Base-by-base conservation (phyloP, 352 stramenopile genomes). In the Pilasporangium apinafurcum region DNA sequence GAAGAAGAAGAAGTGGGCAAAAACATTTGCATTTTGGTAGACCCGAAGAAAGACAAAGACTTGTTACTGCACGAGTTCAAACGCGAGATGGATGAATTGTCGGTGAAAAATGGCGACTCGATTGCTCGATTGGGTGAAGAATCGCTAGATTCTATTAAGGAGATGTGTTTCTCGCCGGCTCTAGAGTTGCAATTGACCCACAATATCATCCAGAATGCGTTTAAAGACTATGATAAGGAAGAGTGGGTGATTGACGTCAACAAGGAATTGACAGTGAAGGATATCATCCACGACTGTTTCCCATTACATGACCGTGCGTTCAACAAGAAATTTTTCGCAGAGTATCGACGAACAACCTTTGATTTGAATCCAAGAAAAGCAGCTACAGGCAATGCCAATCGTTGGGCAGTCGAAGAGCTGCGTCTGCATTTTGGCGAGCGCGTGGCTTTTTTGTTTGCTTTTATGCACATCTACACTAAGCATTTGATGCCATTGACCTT, bases 391-490 rank as follows among this genome's bases (percentile, higher is more conserved):
- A 94, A 94, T 45, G 83, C 66, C 37, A 72, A 94, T 57, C 79
- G 82, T 1, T 94, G 82, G 82, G 82, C 77, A 1, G 81, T 94
- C 5, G 82, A 94, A 30, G 82, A 94, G 41, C 57, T 94, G 5
- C 82, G 82, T 18, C 62, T 94, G 17, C 83, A 94, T 48, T 94
- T 94, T 55, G 83, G 83, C 17, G 80, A 92, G 56, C 83, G 80
- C 12, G 83, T 94, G n/a, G 83, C 83, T 21, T 94, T 94, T 48
- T 53, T 92, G 6, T 94, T 94, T 48, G 83, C 83, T 2, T 94
- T 92, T 41, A 94, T 94, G 80, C 78, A 92, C 51, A 91, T 92
- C 51, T 94, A 94, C 65, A 92, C 73, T 28, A 94, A 94, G 62
- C 77, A 87, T 40, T 41, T 94, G 35, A 22, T 89, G 52, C 82